Evolutionary conservation across 2,329 filamentous ascomycete genomes (phyloP), one percentile per base, ranked within the genome.

Genomic region (Sporothrix luriei): DNA sequence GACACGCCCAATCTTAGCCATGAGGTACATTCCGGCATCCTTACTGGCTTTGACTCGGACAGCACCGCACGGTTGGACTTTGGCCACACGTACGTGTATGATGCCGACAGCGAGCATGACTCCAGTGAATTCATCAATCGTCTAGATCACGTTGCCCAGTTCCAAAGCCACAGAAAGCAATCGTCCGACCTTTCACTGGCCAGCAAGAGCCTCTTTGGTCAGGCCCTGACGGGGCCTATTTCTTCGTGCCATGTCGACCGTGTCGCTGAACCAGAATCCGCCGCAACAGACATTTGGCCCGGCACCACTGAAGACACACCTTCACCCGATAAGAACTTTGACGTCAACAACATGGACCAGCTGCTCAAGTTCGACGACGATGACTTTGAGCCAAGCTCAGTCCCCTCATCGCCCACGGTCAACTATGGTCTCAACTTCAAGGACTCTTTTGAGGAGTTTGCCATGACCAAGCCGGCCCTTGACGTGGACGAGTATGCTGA

Each of bases 371-470:
- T 51, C 38, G 46, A 65, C 6, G 57, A 61, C 55, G 55, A 62
- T 6, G 57, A 46, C 38, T 43, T 46, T 24, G 38, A 46, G 21
- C 62, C 38, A 11, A 46, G 3, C 24, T 48, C 38, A 19, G 19
- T 19, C 7, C 46, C 46, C 19, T 10, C 9, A 4, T 49, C 62
- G 19, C 46, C 62, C 26, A 43, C 48, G 9, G 21, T 51, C 19
- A 49, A 9, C 10, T 13, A 19, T 10, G 46, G 62, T n/a, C 43
- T 65, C 46, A n/a, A n/a, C 11, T 65, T 65, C 62, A 49, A 38
- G 46, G 26, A 49, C n/a, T 69, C 68, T 0, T 67, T 51, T 40
- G 68, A 71, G 4, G 70, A 69, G 10, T 71, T 71, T 43, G 67
- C 70, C 40, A 64, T 48, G 29, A 68, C 68, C 9, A 69, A 69